These are phyloP conservation scores for Naganishia sp. DNA, from an alignment of 1,284 basidiomycete genomes.

Conservation along the genomic window DNA sequence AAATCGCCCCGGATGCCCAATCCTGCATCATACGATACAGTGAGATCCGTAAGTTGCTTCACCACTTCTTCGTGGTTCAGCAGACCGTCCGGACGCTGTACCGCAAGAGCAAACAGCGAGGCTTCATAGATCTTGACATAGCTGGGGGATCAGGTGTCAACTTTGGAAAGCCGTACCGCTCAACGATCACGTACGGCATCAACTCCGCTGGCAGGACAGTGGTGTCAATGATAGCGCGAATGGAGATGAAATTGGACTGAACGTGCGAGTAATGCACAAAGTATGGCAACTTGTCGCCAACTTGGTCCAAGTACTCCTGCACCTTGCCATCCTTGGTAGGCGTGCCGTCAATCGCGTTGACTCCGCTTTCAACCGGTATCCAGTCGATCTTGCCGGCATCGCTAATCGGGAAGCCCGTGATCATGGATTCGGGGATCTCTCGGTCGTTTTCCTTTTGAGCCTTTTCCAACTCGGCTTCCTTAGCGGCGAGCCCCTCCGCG, in stretches of 20 bases:
- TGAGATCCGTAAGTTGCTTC: constrained; percentile 83
- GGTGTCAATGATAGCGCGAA: constrained; percentile 78
- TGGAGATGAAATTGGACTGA: constrained; percentile 86
- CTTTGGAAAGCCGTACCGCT: not conserved
- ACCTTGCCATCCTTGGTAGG: constrained; percentile 39
- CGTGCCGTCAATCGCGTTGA: constrained; percentile 4
- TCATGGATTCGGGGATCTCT: constrained; percentile 32
- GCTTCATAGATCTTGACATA: constrained; percentile 80
- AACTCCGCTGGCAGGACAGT: constrained; percentile 69
- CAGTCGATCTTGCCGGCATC: constrained; percentile 73
- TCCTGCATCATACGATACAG: constrained; percentile 78
- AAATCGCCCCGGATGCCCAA: constrained; percentile 73
- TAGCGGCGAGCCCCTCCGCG: constrained; percentile 63
- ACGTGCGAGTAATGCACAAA: constrained; percentile 90
- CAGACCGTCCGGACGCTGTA: constrained; percentile 68
- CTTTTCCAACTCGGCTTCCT: constrained; percentile 68
- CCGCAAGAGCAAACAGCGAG: constrained; percentile 86
- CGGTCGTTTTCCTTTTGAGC: constrained; percentile 77
- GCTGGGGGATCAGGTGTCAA: constrained; percentile 51
- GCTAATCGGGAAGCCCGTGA: constrained; percentile 73
- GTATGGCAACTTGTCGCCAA: constrained; percentile 73
- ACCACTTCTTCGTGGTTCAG: constrained; percentile 88
- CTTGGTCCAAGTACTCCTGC: constrained; percentile 67
- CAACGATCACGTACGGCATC: constrained; percentile 63
- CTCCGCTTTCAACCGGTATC: constrained; percentile 83